These are phyloP conservation scores for Boletus rufocinnamomeus DNA, from an alignment of 768 basidiomycete genomes.

Conservation along the genomic window DNA sequence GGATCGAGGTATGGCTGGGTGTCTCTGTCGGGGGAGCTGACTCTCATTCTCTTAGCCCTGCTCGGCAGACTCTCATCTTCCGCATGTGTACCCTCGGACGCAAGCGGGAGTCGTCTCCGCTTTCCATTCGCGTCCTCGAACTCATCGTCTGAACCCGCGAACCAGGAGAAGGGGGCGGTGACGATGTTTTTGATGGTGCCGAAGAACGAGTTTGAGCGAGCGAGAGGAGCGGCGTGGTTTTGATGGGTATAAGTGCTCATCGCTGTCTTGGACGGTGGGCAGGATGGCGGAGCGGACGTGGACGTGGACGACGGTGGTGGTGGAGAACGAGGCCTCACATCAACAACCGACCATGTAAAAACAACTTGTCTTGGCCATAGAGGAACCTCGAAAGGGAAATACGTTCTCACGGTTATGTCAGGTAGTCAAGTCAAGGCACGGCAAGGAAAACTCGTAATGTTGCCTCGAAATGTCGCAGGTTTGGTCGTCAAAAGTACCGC, in stretches of 20 bases:
- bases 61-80: slow-evolving; percentile 36
- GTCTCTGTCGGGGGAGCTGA: slow-evolving; percentile 49
- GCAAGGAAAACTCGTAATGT: slow-evolving; percentile 18
- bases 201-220: slow-evolving; percentile 59
- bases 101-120: slow-evolving; percentile 47
- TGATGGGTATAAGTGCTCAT: slow-evolving; percentile 36
- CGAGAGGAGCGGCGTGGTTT: slow-evolving; percentile 38
- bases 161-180: slow-evolving; percentile 58
- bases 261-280: slow-evolving; percentile 21
- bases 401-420: slow-evolving; percentile 9
- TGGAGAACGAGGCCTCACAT: slow-evolving; percentile 24
- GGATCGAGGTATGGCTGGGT: slow-evolving; percentile 55
- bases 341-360: slow-evolving; percentile 17
- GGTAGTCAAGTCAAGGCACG: no score
- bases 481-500: neutral
- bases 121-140: slow-evolving; percentile 54
- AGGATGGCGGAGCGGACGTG: slow-evolving; percentile 20
- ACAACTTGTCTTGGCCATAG: slow-evolving; percentile 22
- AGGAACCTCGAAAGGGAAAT: slow-evolving; percentile 14
- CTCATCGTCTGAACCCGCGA: slow-evolving; percentile 53
- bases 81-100: slow-evolving; percentile 26
- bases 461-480: slow-evolving; percentile 14
- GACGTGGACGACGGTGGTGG: slow-evolving; percentile 23
- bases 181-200: slow-evolving; percentile 67
- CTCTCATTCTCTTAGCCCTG: slow-evolving; percentile 53